These are phyloP conservation scores for Thielaviopsis ethacetica DNA, from an alignment of 2,329 filamentous ascomycete genomes.

Conservation along the genomic window DNA sequence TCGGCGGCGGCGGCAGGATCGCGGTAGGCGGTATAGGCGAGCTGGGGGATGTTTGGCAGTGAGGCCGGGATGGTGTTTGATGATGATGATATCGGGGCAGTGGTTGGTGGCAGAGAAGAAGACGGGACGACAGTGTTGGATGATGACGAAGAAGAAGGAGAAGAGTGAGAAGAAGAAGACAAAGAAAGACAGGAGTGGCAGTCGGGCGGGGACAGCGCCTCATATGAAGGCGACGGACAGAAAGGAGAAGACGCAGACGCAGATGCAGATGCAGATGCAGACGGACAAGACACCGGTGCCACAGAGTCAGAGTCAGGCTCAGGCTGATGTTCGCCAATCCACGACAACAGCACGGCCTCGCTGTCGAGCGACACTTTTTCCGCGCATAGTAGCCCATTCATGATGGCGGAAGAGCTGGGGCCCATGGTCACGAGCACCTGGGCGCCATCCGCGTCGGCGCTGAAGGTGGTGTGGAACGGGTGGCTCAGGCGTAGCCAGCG, in stretches of 20 bases:
- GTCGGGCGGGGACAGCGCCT: background rate
- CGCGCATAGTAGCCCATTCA: constrained; percentile 6
- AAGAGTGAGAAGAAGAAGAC: background rate
- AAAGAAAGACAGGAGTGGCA: background rate
- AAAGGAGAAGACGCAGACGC: background rate
- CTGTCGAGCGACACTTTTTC: constrained; percentile 8
- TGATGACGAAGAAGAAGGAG: background rate
- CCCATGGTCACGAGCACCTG: constrained; percentile 10
- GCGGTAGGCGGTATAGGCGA: too few relatives aligned
- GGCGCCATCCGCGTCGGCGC: constrained; percentile 6
- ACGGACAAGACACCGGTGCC: background rate
- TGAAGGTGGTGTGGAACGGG: constrained; percentile 9
- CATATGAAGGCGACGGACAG: background rate
- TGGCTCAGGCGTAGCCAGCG: constrained; percentile 11
- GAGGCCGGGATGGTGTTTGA: background rate
- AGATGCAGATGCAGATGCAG: background rate
- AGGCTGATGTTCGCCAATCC: constrained; percentile 8
- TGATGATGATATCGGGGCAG: background rate
- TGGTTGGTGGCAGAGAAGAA: background rate
- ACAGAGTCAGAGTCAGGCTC: background rate
- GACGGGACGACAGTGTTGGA: background rate
- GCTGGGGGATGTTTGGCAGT: background rate
- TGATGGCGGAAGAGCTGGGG: constrained; percentile 8
- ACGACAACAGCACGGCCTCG: constrained; percentile 8
- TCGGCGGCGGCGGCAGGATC: background rate